Conservation (phyloP, 2,329 filamentous ascomycete species). For the Cordyceps tenuipes region DNA sequence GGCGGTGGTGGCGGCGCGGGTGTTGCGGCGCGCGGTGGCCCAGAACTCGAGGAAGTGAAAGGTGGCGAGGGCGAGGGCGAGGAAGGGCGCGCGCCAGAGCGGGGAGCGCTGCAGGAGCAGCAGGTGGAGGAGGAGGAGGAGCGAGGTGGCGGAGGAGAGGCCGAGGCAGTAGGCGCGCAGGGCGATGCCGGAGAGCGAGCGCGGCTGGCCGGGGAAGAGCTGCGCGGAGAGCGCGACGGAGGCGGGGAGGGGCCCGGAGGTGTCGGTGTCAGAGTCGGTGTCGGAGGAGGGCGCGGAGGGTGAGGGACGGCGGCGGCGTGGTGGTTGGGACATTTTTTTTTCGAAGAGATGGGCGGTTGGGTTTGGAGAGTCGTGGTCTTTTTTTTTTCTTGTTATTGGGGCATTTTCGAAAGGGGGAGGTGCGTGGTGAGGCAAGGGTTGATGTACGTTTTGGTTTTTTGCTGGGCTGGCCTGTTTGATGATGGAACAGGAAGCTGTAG, state of each 20-base stretch:
- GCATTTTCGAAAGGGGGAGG: too few relatives aligned
- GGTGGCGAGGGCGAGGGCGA: slow-evolving; percentile 57
- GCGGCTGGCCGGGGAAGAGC: slow-evolving; percentile 34
- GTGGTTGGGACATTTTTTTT: not conserved
- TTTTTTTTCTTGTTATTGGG: too few relatives aligned
- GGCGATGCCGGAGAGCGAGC: slow-evolving; percentile 53
- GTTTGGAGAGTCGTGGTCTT: too few relatives aligned
- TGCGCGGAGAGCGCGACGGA: slow-evolving; percentile 19
- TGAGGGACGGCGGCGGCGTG: not conserved
- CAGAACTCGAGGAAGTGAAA: slow-evolving; percentile 98
- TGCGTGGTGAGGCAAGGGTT: too few relatives aligned
- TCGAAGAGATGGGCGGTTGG: too few relatives aligned
- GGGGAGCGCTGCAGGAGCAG: slow-evolving; percentile 28
- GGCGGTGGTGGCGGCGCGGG: slow-evolving; percentile 57
- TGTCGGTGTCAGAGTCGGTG: not conserved
- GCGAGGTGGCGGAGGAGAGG: slow-evolving; percentile 27
- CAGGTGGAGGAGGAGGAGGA: slow-evolving; percentile 22
- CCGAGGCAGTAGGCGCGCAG: slow-evolving; percentile 49
- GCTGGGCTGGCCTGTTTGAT: too few relatives aligned
- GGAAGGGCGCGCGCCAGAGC: slow-evolving; percentile 57
- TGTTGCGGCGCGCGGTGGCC: slow-evolving; percentile 80
- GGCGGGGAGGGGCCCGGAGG: slow-evolving; percentile 16
- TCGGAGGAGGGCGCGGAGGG: not conserved
- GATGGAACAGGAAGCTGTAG: too few relatives aligned
- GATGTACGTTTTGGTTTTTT: too few relatives aligned